These are phyloP conservation scores for Talaromyces sp. DNA, from an alignment of 2,329 filamentous ascomycete species.

Conservation along the genomic window DNA sequence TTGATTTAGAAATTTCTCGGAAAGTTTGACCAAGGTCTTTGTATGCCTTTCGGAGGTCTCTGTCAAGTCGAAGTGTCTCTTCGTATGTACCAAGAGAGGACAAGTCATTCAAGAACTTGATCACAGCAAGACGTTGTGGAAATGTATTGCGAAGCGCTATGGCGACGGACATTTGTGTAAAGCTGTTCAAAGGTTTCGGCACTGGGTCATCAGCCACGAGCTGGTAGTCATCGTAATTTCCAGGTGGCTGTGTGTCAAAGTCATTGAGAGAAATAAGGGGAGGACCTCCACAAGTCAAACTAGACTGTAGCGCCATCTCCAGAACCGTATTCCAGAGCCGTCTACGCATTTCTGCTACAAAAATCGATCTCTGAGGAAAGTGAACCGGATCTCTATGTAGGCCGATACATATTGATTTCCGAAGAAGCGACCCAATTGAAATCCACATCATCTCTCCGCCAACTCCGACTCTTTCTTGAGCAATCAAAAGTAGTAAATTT, in stretches of 20 bases:
- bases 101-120: constrained; percentile 24
- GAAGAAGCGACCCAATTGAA: constrained; percentile 25
- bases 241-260: constrained; percentile 26
- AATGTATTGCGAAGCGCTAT: constrained; percentile 33
- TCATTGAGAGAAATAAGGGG: constrained; percentile 25
- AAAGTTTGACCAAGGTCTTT: constrained; percentile 33
- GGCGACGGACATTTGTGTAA: constrained; percentile 32
- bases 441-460: constrained; percentile 32
- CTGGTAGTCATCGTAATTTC: constrained; percentile 23
- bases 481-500: constrained; percentile 29
- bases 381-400: constrained; percentile 27
- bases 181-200: constrained; percentile 20
- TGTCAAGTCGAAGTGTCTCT: constrained; percentile 23
- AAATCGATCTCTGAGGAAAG: constrained; percentile 15
- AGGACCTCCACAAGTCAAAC: constrained; percentile 25
- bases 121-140: constrained; percentile 31
- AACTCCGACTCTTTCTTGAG: constrained; percentile 25
- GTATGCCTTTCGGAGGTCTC: constrained; percentile 42
- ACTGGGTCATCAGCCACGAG: constrained; percentile 23
- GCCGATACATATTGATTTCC: constrained; percentile 26
- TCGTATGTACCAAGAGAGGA: constrained; percentile 10
- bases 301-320: constrained; percentile 27
- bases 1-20: constrained; percentile 9
- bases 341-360: constrained; percentile 23
- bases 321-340: constrained; percentile 33